Evolutionary conservation across 495 filamentous ascomycete species (phyloP).

Genomic region (Hypoxylon fragiforme): DNA sequence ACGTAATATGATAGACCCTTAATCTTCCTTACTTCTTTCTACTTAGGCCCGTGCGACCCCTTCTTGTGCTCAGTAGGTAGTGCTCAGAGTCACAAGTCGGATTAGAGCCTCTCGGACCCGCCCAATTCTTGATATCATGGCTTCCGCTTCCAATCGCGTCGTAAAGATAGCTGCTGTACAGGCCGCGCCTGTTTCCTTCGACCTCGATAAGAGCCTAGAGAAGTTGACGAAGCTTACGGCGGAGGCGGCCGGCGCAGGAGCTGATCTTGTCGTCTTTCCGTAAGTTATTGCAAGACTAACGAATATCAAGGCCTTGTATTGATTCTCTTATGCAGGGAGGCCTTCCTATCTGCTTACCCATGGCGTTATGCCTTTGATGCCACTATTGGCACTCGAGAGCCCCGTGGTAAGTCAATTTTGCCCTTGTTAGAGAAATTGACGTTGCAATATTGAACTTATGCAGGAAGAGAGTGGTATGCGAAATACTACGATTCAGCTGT

Average conservation of each 20-base stretch:
- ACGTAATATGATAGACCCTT: background rate
- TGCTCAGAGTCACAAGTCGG: too few species aligned
- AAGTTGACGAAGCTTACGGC: conserved; percentile 45
- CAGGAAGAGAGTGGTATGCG: conserved; percentile 47
- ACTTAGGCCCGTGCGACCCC: background rate
- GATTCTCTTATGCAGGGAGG: conserved; percentile 35
- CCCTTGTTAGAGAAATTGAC: background rate
- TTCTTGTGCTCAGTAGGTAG: conserved; percentile 8
- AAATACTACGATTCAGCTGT: conserved; percentile 46
- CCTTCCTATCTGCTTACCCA: conserved; percentile 47
- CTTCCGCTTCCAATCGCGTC: conserved; percentile 14
- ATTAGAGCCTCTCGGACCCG: conserved; percentile 6
- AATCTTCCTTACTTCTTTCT: background rate
- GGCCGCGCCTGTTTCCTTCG: conserved; percentile 48
- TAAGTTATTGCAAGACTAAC: conserved; percentile 32
- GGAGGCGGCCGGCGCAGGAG: conserved; percentile 45
- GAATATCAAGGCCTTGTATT: conserved; percentile 2
- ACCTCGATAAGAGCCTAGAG: conserved; percentile 43
- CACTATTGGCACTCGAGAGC: conserved; percentile 47
- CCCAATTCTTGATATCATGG: conserved; percentile 25
- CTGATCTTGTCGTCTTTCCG: conserved; percentile 54
- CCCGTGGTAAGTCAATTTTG: conserved; percentile 37
- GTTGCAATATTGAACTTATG: conserved; percentile 7
- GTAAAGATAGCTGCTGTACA: conserved; percentile 47
- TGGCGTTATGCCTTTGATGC: conserved; percentile 50